phyloP scores from a whole-genome alignment of 768 basidiomycete species.

The Phlebiopsis flavidoalba region DNA sequence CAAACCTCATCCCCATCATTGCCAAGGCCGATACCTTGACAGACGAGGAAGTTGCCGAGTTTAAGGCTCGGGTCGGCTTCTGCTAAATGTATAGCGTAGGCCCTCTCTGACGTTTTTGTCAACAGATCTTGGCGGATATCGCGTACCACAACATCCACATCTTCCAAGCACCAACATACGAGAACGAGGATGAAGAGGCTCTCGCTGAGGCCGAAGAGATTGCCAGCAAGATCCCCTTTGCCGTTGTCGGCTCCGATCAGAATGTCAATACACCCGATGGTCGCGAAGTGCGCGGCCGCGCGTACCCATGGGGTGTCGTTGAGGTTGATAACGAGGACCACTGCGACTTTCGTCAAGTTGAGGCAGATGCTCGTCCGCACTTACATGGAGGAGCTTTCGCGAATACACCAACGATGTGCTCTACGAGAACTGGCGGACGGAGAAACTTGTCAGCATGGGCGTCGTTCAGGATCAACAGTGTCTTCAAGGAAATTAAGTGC shows the following conservation, averaged over 20 bases:
- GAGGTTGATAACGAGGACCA: conserved; percentile 99
- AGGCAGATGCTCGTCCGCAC: conserved; percentile 99
- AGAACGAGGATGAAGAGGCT: conserved; percentile 98
- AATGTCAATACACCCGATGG: conserved; percentile 82
- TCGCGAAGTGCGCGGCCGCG: conserved; percentile 88
- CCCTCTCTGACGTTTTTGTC: neutral
- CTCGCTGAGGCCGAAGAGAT: conserved; percentile 97
- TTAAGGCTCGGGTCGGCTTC: conserved; percentile 80
- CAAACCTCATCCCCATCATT: conserved; percentile 96
- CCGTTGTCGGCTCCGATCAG: conserved; percentile 91
- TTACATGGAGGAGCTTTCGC: conserved; percentile 98
- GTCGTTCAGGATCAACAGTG: conserved; percentile 94
- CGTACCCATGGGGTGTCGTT: conserved; percentile 98
- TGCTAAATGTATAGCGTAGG: neutral
- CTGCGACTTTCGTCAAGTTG: conserved; percentile 97
- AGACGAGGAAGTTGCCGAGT: conserved; percentile 88
- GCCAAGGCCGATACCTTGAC: conserved; percentile 98
- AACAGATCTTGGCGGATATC: conserved; percentile 87
- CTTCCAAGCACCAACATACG: conserved; percentile 96
- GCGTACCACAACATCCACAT: conserved; percentile 94
- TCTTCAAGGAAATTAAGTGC: conserved; percentile 99
- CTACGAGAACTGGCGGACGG: conserved; percentile 98
- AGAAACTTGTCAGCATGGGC: conserved; percentile 96
- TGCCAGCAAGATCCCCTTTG: conserved; percentile 96
- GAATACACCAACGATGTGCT: conserved; percentile 95